Percentiles rank a stretch among this genome's conserved stretches.
phyloP scores from a whole-genome alignment of 208 protist genomes.

The Leishmania lainsoni region DNA sequence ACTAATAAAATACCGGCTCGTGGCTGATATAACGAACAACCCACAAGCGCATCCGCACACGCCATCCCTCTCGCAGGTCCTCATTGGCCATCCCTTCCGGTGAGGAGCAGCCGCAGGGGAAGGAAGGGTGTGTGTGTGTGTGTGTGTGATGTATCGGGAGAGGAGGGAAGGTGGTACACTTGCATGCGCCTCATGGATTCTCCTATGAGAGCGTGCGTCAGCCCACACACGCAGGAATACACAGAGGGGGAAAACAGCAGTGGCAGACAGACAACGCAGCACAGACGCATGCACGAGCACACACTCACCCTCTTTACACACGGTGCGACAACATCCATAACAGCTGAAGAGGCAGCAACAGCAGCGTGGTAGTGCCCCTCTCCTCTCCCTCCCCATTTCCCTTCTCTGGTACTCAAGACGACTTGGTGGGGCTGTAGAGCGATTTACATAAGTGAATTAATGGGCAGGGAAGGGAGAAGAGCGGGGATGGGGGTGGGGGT shows the following conservation, averaged over 20 bases:
- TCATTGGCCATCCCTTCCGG: too few relatives aligned
- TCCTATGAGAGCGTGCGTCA: neutral
- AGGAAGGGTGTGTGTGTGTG: neutral
- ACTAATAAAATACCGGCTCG: too few relatives aligned
- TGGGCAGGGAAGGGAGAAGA: neutral
- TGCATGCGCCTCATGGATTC: neutral
- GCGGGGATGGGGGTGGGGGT: neutral
- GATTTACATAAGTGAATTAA: neutral
- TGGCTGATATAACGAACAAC: too few relatives aligned
- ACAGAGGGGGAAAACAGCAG: neutral
- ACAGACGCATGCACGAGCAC: neutral
- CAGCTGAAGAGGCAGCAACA: neutral
- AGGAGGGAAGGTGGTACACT: neutral
- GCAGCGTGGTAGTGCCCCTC: neutral
- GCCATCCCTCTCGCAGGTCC: too few relatives aligned
- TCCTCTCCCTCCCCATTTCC: neutral
- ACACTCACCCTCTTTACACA: neutral
- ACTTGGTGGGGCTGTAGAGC: neutral
- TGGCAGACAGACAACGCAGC: neutral
- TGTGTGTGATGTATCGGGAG: neutral
- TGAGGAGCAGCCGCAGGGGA: neutral
- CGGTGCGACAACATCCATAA: neutral
- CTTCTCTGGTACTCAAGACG: neutral
- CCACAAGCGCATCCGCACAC: too few relatives aligned
- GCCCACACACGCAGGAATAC: constrained; percentile 5